Conservation (phyloP, 148 eudicot genomes). For the Amaranthus hypochondriacus region DNA sequence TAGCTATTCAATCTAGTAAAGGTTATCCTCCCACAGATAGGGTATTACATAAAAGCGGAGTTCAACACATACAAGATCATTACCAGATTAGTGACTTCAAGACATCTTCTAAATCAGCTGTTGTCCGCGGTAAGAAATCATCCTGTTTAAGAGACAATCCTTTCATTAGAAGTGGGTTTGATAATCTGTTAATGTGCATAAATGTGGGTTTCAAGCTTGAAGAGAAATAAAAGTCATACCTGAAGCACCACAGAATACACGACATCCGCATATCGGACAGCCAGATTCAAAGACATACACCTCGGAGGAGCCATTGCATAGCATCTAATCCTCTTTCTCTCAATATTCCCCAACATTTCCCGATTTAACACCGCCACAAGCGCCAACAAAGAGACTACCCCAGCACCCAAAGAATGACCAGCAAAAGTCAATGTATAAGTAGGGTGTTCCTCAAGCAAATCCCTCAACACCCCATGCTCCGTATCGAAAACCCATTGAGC, state of each 20-base stretch:
- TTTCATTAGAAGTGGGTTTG: not conserved
- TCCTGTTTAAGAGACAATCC: conserved; percentile 45
- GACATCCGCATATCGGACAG: conserved; percentile 92
- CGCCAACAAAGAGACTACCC: conserved; percentile 67
- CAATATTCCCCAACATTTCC: conserved; percentile 60
- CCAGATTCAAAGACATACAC: conserved; percentile 88
- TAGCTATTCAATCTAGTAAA: not conserved
- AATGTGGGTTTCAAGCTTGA: not conserved
- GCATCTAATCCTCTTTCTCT: conserved; percentile 75
- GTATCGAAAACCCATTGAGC: conserved; percentile 71
- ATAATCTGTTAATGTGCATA: not conserved
- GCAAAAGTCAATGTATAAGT: conserved; percentile 79
- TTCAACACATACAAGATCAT: conserved; percentile 50
- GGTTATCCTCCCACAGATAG: not conserved
- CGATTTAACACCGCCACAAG: conserved; percentile 63
- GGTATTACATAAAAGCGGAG: conserved; percentile 21
- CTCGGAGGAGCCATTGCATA: conserved; percentile 93
- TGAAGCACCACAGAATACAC: conserved; percentile 88
- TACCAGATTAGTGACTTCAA: conserved; percentile 88
- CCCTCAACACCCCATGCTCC: conserved; percentile 60
- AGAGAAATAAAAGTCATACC: conserved; percentile 37
- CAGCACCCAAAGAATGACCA: conserved; percentile 96
- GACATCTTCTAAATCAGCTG: conserved; percentile 67
- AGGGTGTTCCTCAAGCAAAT: conserved; percentile 54
- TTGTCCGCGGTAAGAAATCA: conserved; percentile 96